Evolutionary conservation across 2,329 filamentous ascomycete genomes (phyloP), one percentile per base, ranked within the genome.

Genomic region (Pestalotiopsis sp.): DNA sequence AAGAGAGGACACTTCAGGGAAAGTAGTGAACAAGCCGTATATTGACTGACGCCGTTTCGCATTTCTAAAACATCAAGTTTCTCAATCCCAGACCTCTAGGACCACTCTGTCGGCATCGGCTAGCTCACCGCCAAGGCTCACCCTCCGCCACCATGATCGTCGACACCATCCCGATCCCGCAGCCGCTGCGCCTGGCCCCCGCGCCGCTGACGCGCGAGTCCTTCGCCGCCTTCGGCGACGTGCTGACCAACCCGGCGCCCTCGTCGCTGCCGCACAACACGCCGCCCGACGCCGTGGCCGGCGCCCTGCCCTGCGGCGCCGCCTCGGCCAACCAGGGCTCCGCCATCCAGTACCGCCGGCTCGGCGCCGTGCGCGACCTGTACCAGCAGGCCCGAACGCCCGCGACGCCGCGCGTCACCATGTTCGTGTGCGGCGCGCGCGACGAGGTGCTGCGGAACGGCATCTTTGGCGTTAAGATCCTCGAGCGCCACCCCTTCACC

Each of bases 401-500:
- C 1, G 87, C 86, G 2, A 82, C 84, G 62, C 87, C 92, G 45
- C 87, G 92, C 66, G 91, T 97, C 87, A 97, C 92, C 80, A 91
- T 98, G 88, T 98, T 98, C 79, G 90, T 94, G 67, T 98, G 94
- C 79, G 90, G 90, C 64, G 91, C 92, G 11, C 86, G 92, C 45
- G 58, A 62, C 57, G 36, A 49, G 23, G n/a, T 11, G 27, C 11
- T 52, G n/a, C 14, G 23, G 36, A 27, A 59, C 63, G 61, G 38
- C 57, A 64, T 17, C 61, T 23, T 97, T 77, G 84, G 87, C 60
- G 86, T 98, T 66, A 81, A 82, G 23, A 88, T 97, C 68, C 88
- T 98, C 38, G 96, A 99, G 80, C 87, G 96, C 52, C 96, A 99
- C 80, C 95, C 96, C 0, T 98, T 91, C 81, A 98, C 96, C 1